Base-by-base conservation (phyloP, 176 grass and related monocot genomes). In the Paspalum vaginatum region DNA sequence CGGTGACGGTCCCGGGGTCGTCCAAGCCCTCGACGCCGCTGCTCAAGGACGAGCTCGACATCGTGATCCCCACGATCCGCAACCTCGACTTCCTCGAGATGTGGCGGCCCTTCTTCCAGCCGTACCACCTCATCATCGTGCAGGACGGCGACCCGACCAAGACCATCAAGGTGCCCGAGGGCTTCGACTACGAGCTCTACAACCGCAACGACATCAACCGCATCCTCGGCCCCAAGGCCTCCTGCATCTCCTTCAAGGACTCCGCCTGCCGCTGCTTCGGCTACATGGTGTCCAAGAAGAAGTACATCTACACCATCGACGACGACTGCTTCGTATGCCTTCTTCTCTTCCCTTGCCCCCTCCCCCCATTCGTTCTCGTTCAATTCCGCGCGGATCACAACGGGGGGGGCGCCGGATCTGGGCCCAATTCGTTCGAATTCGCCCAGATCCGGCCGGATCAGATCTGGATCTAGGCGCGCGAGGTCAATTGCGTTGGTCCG, bases 151-250 rank as follows among this genome's bases (percentile, higher is more conserved):
- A 97, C 16, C 91, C 94, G 4, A 54, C 63, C 46, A 91, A 84
- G 86, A 87, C 61, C 47, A 91, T 97, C 88, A 81, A 81, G 13
- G 94, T 97, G 20, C 91, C 94, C 0, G 89, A 88, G 45, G 94
- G 94, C 25, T 94, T 97, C 85, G 94, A 97, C 83, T 97, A 92
- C 88, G 94, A 97, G 85, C 89, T 97, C 74, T 94, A 97, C 89
- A 94, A 97, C 89, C 87, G 94, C 68, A 97, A 97, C 80, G 94
- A 97, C 91, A 97, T 94, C 94, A 94, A 94, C 80, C 89, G 94
- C 68, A 97, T 97, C 80, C 91, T 97, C 73, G 94, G 94, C 27
- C 91, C 91, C 61, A 97, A 92, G 89, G 89, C 94, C 0, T 83
- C 89, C 39, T 94, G 91, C 83, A 94, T 97, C 91, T 94, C 91